These are phyloP conservation scores for Verticillium tricorpus DNA, from an alignment of 2,329 filamentous ascomycete species.

Conservation along the genomic window DNA sequence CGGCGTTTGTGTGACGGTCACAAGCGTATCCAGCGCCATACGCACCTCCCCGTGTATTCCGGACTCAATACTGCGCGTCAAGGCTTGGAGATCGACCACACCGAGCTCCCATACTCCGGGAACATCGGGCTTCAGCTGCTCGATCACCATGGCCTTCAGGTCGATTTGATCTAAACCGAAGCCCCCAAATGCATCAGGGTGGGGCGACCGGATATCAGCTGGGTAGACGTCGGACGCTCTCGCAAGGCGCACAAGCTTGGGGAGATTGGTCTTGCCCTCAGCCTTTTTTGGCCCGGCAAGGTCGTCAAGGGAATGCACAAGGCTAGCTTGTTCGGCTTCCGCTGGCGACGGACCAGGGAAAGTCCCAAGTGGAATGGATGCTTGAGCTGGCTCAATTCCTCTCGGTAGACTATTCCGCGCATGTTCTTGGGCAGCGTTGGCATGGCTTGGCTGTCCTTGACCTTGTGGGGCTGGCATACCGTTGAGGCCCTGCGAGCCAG, in stretches of 20 bases:
- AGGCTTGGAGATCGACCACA: slow-evolving; percentile 81
- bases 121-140: slow-evolving; percentile 66
- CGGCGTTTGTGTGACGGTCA: slow-evolving; percentile 59
- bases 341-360: slow-evolving; percentile 44
- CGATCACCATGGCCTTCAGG: slow-evolving; percentile 62
- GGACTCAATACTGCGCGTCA: slow-evolving; percentile 85
- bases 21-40: slow-evolving; percentile 79
- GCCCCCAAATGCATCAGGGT: slow-evolving; percentile 58
- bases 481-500: slow-evolving; percentile 42
- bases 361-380: slow-evolving; percentile 30
- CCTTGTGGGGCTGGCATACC: slow-evolving; percentile 42
- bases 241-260: slow-evolving; percentile 31
- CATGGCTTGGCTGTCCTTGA: slow-evolving; percentile 38
- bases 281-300: neutral
- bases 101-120: slow-evolving; percentile 76
- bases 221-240: slow-evolving; percentile 49
- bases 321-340: slow-evolving; percentile 32
- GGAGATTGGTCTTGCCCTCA: slow-evolving; percentile 5
- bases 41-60: slow-evolving; percentile 89
- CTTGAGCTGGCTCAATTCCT: slow-evolving; percentile 40
- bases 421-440: slow-evolving; percentile 38
- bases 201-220: slow-evolving; percentile 46
- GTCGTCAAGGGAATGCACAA: neutral
- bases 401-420: slow-evolving; percentile 47
- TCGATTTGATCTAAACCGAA: slow-evolving; percentile 63